Base-by-base conservation (phyloP, 2,329 filamentous ascomycete genomes). In the Ceratocystis ficicola region DNA sequence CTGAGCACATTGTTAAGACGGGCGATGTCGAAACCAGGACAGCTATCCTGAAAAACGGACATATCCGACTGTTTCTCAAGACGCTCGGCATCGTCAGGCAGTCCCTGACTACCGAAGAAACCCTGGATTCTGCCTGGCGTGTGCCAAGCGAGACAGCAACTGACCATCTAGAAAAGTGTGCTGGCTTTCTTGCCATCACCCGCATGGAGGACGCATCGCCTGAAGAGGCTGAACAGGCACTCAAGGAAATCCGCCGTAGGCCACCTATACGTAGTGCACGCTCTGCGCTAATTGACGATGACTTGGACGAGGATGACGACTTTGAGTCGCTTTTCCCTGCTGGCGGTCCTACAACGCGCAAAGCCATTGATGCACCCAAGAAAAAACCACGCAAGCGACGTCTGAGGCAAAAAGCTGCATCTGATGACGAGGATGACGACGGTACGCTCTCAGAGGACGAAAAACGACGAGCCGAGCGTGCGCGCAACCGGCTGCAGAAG, bases 1-100 rank as follows among this genome's bases (percentile, higher is more conserved):
- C 65, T 5, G 65, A 66, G 28, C 65, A 66, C 48, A 83, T 76
- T 66, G 76, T 91, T 64, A 81, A 80, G 63, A 80, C 88, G 0
- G 84, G 87, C 66, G 84, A 82, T 52, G 83, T 88, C 59, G 80
- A 83, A 62, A 84, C 86, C 50, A 85, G 86, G 63, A 81, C 81
- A 25, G 87, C 90, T 30, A 86, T 96, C 76, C 95, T 95, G 78
- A 95, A 90, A 73, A 95, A 97, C 74, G 86, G 89, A 8, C 87
- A 93, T 71, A 81, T 97, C 1, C 87, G 92, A 44, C 84, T 97
- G 1, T 81, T 99, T 2, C 87, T 97, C 82, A 86, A 80, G 1
- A 80, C 94, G 0, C 79, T 87, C 20, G 89, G 88, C 0, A 83
- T 95, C 68, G 80, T 87, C 71, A 81, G 86, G 3, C 74, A 81